Base-by-base conservation (phyloP, 805 yeast species). In the Monosporozyma siamensis region DNA sequence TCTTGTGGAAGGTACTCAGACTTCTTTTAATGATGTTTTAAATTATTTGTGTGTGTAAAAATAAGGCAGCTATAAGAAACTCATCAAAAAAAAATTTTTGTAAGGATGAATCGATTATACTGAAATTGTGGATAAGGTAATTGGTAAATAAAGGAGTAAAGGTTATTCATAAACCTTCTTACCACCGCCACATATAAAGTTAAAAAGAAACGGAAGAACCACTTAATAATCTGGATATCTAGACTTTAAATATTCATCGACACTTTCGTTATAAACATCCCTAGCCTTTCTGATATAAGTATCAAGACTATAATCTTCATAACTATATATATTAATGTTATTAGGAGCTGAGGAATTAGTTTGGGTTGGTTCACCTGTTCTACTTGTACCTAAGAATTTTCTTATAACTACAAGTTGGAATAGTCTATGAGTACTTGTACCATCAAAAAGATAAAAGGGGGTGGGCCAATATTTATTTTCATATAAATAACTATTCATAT, bases 381-480 rank as follows among this genome's bases (percentile, higher is more conserved):
- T 32, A 20, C 14, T 7, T 9, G 10, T 34, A 6, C 27, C 17
- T 7, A 23, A 6, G n/a, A 21, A 34, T 34, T n/a, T 34, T 14
- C 27, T 22, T 11, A 34, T 11, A 9, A 34, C 26, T 23, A 34
- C 3, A 22, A 12, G 10, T 23, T 22, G 27, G 27, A 34, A 34
- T 5, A 22, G 4, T 3, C 10, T 14, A 22, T 34, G 21, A 23
- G 18, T 18, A n/a, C 18, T 22, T 9, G 11, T 34, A n/a, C 20
- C 27, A 34, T 34, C 38, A 34, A 9, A 34, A 7, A 34, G 22
- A 34, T 22, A 34, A 12, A 12, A 34, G 6, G 38, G 38, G n/a
- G 27, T 34, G 17, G 20, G 27, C 38, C 38, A 22, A 8, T 34
- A n/a, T 6, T 34, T 34, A 14, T 34, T 22, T 34, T 12, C 20